A percentile compares a stretch with the other conserved stretches of the same genome.
phyloP scores from a whole-genome alignment of 2,329 filamentous ascomycete species.

The Sphaerulina vaccinii region DNA sequence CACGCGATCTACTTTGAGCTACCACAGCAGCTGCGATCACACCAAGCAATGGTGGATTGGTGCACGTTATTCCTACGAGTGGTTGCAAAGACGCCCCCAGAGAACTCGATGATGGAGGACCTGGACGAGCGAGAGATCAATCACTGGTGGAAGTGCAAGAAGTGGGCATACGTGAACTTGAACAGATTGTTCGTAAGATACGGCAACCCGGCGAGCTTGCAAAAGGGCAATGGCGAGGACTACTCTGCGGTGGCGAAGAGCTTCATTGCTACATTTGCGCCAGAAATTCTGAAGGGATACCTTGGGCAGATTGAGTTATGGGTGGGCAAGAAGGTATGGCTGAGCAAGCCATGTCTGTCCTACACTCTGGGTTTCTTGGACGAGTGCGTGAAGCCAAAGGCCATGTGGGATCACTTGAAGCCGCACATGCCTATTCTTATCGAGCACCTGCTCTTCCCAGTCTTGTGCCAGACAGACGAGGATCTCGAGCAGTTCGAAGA shows the following conservation, averaged over 20 bases:
- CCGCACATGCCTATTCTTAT: conserved; percentile 90
- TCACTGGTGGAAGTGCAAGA: conserved; percentile 99
- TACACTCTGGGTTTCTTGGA: conserved; percentile 94
- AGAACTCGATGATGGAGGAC: conserved; percentile 74
- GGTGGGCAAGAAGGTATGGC: conserved; percentile 91
- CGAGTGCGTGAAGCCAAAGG: conserved; percentile 94
- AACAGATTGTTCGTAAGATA: conserved; percentile 94
- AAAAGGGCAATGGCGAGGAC: conserved; percentile 71
- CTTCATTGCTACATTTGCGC: conserved; percentile 87
- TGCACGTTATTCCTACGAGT: conserved; percentile 92
- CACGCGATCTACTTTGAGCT: conserved; percentile 96
- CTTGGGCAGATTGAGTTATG: conserved; percentile 94
- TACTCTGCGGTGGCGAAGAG: conserved; percentile 81
- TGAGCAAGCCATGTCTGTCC: conserved; percentile 89
- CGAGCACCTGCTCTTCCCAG: conserved; percentile 91
- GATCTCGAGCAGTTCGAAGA: conserved; percentile 92
- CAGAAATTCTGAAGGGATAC: conserved; percentile 94
- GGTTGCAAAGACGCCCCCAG: conserved; percentile 79
- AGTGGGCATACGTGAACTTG: conserved; percentile 97
- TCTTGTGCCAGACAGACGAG: conserved; percentile 87
- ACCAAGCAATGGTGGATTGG: conserved; percentile 87
- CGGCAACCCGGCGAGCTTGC: conserved; percentile 76
- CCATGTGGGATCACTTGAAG: conserved; percentile 93
- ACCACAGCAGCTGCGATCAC: conserved; percentile 71
- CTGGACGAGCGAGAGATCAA: conserved; percentile 84